Percentiles rank a stretch among this genome's conserved stretches.
phyloP scores from a whole-genome alignment of 116 monocot genomes.

The Phalaenopsis hybrid region DNA sequence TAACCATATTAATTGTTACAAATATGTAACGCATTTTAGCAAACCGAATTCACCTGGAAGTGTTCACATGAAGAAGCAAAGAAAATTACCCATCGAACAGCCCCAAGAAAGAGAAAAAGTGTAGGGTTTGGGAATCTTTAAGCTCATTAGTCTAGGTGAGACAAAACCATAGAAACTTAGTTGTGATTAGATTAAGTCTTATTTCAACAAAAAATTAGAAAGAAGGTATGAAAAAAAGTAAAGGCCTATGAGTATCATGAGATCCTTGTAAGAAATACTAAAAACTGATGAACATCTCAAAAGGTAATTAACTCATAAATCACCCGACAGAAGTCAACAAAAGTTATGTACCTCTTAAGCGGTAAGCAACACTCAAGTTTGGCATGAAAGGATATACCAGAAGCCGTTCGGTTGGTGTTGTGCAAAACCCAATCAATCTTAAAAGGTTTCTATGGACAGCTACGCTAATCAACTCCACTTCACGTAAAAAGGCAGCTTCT shows the following conservation, averaged over 20 bases:
- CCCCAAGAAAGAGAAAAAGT: not conserved
- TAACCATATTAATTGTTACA: not conserved
- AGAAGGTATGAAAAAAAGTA: not conserved
- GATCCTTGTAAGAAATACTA: not conserved
- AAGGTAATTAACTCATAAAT: not conserved
- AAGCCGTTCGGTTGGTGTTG: conserved; percentile 79
- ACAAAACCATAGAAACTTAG: not conserved
- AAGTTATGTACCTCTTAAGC: conserved; percentile 64
- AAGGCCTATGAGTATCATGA: not conserved
- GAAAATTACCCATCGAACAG: not conserved
- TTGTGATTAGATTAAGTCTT: not conserved
- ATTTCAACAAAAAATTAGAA: not conserved
- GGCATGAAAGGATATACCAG: conserved; percentile 99
- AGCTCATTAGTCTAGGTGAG: not conserved
- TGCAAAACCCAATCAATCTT: conserved; percentile 86
- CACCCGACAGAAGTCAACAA: not conserved
- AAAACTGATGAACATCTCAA: not conserved
- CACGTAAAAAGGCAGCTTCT: conserved; percentile 86
- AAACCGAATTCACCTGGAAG: not conserved
- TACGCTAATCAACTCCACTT: conserved; percentile 95
- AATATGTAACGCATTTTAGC: not conserved
- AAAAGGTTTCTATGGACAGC: conserved; percentile 95
- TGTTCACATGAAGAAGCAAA: not conserved
- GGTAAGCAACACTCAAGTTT: conserved; percentile 89
- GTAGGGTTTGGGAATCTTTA: not conserved